These are phyloP conservation scores for Oryza glaberrima DNA, from an alignment of 176 grass and related monocot species.

Conservation along the genomic window DNA sequence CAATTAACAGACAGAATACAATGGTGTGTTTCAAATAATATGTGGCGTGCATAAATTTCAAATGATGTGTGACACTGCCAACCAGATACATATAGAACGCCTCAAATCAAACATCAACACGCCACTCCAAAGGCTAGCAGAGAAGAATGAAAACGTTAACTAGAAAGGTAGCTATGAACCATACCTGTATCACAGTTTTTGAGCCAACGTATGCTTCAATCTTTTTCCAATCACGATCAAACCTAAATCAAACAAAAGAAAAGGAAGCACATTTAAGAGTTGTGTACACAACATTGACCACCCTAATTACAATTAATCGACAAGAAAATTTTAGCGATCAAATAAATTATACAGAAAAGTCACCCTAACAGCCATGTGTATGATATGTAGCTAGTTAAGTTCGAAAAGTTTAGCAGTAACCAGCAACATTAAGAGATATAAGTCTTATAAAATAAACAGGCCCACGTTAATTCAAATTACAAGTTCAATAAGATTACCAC, in stretches of 20 bases:
- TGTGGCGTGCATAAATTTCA: too few species aligned
- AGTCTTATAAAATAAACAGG: neutral
- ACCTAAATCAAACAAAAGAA: constrained; percentile 55
- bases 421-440: neutral
- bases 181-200: constrained; percentile 94
- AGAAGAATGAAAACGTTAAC: neutral
- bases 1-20: neutral
- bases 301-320: neutral
- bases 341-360: constrained; percentile 7
- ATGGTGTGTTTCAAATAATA: neutral
- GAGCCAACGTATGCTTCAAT: constrained; percentile 86
- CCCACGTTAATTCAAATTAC: neutral
- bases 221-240: constrained; percentile 94
- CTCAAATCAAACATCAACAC: neutral
- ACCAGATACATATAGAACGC: neutral
- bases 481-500: neutral
- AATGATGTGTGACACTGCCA: too few species aligned
- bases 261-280: neutral
- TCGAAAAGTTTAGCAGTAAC: neutral
- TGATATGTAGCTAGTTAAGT: neutral
- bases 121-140: neutral
- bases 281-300: neutral
- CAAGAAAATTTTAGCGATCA: neutral
- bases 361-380: neutral
- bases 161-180: neutral